phyloP scores from a whole-genome alignment of 805 yeast species.

The Starmerella cellae region DNA sequence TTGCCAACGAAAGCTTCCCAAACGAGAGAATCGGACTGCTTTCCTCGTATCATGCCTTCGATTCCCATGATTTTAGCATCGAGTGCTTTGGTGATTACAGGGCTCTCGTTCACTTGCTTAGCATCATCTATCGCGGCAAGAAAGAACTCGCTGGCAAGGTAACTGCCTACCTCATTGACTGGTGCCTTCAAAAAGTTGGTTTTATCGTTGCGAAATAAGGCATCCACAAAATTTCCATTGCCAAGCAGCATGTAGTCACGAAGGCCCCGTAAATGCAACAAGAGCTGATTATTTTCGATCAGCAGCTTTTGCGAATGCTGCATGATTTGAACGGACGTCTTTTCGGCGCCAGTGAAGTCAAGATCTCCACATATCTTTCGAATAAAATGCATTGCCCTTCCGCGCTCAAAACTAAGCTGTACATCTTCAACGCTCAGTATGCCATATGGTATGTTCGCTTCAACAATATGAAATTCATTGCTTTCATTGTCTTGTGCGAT shows the following conservation, averaged over 20 bases:
- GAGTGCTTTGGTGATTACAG: constrained; percentile 36
- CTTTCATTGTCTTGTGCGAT: constrained; percentile 20
- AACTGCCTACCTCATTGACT: constrained; percentile 2
- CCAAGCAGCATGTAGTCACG: constrained; percentile 58
- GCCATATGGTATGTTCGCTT: background rate
- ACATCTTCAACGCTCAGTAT: constrained; percentile 25
- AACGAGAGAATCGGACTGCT: background rate
- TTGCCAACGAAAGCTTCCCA: constrained; percentile 25
- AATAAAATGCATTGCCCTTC: constrained; percentile 56
- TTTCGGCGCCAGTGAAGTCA: constrained; percentile 46
- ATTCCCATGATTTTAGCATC: constrained; percentile 75
- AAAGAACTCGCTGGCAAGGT: constrained; percentile 12
- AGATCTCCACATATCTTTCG: constrained; percentile 53
- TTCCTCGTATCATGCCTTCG: constrained; percentile 19
- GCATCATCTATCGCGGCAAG: constrained; percentile 7
- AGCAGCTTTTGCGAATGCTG: constrained; percentile 40
- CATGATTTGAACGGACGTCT: constrained; percentile 46
- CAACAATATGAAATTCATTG: background rate
- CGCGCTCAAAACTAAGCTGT: constrained; percentile 35
- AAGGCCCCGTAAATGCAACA: constrained; percentile 45
- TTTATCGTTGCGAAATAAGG: constrained; percentile 32
- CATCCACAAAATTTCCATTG: constrained; percentile 70
- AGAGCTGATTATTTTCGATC: constrained; percentile 37
- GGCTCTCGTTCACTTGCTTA: background rate
- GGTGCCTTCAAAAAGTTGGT: constrained; percentile 8